Conservation (phyloP, 2,329 filamentous ascomycete species). For the Cladophialophora carrionii region DNA sequence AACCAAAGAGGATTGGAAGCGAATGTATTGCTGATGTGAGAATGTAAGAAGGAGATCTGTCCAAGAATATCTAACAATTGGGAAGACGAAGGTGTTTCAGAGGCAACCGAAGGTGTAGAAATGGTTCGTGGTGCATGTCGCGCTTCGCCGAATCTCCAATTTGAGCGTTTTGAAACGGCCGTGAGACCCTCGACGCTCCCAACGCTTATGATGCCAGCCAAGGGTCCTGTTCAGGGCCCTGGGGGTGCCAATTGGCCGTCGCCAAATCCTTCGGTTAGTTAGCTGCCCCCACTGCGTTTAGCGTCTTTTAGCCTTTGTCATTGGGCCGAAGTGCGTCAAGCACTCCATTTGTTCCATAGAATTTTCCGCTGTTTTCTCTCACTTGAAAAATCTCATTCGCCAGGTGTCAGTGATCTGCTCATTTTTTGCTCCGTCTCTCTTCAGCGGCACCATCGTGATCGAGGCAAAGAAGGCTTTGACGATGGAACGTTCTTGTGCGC, state of each 20-base stretch:
- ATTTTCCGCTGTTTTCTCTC: slow-evolving; percentile 15
- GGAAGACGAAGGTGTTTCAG: slow-evolving; percentile 5
- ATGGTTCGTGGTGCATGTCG: slow-evolving; percentile 10
- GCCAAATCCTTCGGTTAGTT: slow-evolving; percentile 21
- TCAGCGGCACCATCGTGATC: slow-evolving; percentile 19
- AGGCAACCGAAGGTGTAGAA: not conserved
- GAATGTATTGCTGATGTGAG: slow-evolving; percentile 5
- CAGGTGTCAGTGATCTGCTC: slow-evolving; percentile 20
- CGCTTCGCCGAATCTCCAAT: slow-evolving; percentile 8
- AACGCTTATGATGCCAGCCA: slow-evolving; percentile 18
- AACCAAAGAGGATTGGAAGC: not conserved
- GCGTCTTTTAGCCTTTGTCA: not conserved
- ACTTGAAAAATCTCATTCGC: slow-evolving; percentile 20
- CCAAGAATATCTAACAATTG: not conserved
- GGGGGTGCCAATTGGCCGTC: slow-evolving; percentile 8
- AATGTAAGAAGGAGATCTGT: slow-evolving; percentile 7
- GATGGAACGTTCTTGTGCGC: not conserved
- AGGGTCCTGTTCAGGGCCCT: slow-evolving; percentile 1
- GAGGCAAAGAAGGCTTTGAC: not conserved
- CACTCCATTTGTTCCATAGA: not conserved
- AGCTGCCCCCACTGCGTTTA: not conserved
- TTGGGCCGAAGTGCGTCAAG: not conserved
- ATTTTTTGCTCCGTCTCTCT: slow-evolving; percentile 11
- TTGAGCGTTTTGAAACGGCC: slow-evolving; percentile 4
- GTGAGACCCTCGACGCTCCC: not conserved